Conservation (phyloP, 495 filamentous ascomycete species). For the Amphirosellinia nigrospora region DNA sequence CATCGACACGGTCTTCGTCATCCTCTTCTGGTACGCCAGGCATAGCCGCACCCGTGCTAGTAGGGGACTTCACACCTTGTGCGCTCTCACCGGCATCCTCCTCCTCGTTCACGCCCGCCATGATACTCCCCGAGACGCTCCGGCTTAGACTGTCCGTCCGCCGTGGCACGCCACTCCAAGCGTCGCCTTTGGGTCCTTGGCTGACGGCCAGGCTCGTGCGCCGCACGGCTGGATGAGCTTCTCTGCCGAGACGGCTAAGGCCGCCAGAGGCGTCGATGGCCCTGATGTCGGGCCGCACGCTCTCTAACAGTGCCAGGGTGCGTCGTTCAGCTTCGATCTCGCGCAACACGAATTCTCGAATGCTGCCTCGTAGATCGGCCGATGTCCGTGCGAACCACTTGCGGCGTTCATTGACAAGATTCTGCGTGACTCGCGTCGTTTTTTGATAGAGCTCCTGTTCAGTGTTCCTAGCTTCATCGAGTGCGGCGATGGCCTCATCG, state of each 20-base stretch:
- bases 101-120: conserved; percentile 51
- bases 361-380: conserved; percentile 74
- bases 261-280: conserved; percentile 91
- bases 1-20: conserved; percentile 93
- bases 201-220: conserved; percentile 79
- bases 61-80: conserved; percentile 43
- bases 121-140: conserved; percentile 75
- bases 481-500: conserved; percentile 87
- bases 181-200: conserved; percentile 94
- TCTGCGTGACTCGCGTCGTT: conserved; percentile 84
- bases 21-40: conserved; percentile 78
- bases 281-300: conserved; percentile 88
- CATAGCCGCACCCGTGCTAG: conserved; percentile 61
- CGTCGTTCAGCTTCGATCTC: conserved; percentile 96
- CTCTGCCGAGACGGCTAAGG: conserved; percentile 84
- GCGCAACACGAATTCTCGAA: conserved; percentile 91
- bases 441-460: conserved; percentile 83
- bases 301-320: conserved; percentile 89
- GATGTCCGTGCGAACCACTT: conserved; percentile 90
- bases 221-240: conserved; percentile 77
- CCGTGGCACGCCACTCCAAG: conserved; percentile 94
- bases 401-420: conserved; percentile 85
- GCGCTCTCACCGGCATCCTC: conserved; percentile 54
- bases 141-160: conserved; percentile 76
- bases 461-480: conserved; percentile 82